Conservation (phyloP, 192 early-diverging fungal species). For the Rhizophagus sp. region DNA sequence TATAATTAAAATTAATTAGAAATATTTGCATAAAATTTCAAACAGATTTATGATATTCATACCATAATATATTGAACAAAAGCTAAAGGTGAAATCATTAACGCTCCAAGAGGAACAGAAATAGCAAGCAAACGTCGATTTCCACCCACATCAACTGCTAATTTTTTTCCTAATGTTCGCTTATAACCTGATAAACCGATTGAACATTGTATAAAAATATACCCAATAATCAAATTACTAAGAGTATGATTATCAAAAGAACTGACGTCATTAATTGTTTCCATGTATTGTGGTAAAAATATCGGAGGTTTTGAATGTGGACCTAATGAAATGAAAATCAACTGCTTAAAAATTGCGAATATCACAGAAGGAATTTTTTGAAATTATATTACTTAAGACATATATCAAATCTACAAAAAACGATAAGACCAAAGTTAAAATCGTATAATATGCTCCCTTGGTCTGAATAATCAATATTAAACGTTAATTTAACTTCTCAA, state of each 20-base stretch:
- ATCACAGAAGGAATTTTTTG: background rate
- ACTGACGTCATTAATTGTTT: constrained; percentile 13
- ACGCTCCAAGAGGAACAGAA: constrained; percentile 34
- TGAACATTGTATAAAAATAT: constrained; percentile 35
- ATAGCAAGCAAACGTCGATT: constrained; percentile 38
- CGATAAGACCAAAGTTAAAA: background rate
- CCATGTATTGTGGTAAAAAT: constrained; percentile 33
- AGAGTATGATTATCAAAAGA: constrained; percentile 32
- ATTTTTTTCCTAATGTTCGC: constrained; percentile 36
- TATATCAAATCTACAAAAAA: constrained; percentile 1
- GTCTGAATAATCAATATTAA: background rate
- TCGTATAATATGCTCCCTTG: background rate
- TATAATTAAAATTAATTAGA: constrained; percentile 19
- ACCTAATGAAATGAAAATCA: constrained; percentile 34
- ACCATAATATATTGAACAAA: constrained; percentile 38
- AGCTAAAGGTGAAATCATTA: constrained; percentile 40
- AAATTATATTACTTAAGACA: background rate
- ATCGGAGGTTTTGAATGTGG: constrained; percentile 31
- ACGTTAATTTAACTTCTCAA: background rate
- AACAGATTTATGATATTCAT: constrained; percentile 16
- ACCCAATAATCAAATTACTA: constrained; percentile 32
- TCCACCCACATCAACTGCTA: constrained; percentile 41
- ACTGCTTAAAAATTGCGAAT: background rate
- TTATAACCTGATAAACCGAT: constrained; percentile 40
- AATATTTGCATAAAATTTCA: constrained; percentile 30